Evolutionary conservation across 1,284 basidiomycete species (phyloP).

Genomic region (Erythrobasidium hasegawianum): DNA sequence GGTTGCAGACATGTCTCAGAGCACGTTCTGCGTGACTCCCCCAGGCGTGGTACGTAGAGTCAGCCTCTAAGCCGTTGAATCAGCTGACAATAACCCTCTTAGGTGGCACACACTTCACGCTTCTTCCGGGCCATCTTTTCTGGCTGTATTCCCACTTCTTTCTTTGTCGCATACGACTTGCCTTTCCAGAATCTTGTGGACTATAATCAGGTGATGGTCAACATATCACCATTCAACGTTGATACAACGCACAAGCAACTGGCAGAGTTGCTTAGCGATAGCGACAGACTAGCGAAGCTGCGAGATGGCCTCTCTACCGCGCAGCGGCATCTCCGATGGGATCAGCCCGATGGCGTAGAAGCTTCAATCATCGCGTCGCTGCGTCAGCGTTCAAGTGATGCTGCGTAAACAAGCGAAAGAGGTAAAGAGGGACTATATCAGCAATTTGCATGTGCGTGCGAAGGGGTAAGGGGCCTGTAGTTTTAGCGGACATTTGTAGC

Average conservation of each 20-base stretch:
- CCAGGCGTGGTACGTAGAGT: not conserved
- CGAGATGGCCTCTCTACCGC: no score
- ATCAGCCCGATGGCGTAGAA: no score
- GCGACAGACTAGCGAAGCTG: no score
- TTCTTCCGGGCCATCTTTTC: not conserved
- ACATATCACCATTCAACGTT: not conserved
- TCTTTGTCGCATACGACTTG: not conserved
- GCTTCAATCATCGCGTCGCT: no score
- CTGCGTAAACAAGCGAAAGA: no score
- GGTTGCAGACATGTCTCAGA: not conserved
- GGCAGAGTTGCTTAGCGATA: not conserved
- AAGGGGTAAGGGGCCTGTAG: no score
- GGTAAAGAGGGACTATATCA: no score
- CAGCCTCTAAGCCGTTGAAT: no score
- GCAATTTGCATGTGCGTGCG: no score
- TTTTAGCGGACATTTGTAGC: no score
- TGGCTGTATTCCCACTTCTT: constrained; percentile 1
- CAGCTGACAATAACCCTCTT: not conserved
- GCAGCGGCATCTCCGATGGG: no score
- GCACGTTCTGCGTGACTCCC: not conserved
- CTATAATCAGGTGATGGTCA: not conserved
- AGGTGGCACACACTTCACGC: not conserved
- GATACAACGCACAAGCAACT: not conserved
- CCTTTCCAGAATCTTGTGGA: not conserved
- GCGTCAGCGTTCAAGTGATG: no score